Evolutionary conservation across 306 rosid species (phyloP), one percentile per base, ranked within the genome.

Genomic region (Arachis stenosperma): DNA sequence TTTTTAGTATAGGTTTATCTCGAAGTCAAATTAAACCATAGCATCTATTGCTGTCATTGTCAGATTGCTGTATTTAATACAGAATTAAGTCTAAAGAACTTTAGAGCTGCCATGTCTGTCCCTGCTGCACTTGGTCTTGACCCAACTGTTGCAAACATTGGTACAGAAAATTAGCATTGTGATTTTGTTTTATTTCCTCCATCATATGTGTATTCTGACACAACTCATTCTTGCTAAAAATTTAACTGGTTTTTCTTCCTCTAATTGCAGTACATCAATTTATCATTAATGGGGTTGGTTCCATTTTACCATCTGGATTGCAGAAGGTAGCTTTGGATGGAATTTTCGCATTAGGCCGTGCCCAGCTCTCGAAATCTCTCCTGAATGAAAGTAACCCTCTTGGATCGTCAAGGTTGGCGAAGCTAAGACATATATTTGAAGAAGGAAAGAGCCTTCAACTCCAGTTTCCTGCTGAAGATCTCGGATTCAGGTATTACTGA

Each of bases 381-480:
- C 78, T 94, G 71, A 83, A 88, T 81, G 97, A 87, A 79, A 80
- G 83, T 29, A 91, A 94, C 67, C 95, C 96, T 11, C 77, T 91
- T 79, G 99, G 96, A 22, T 84, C 88, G 70, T 83, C 81, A 56
- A 89, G 97, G 85, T 86, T 91, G 80, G 88, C 97, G 50, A 91
- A 81, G 69, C 78, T 94, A 69, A 88, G 85, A 73, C 75, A 14
- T 6, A 89, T 94, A 86, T 91, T 94, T 86, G 86, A 94, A 79
- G 99, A 91, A 83, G 97, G 99, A 66, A 91, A 87, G 80, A 94
- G 95, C 71, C 99, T 94, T 70, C 99, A 91, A 83, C 97, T 91
- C 69, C 99, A 88, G 85, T 94, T 94, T 86, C 99, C 97, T 59
- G 97, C 96, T 2, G 97, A 94, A 83, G 97, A 94, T 81, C 95